Evolutionary conservation across 2,329 filamentous ascomycete genomes (phyloP).

Genomic region (Penicillium aurantiogriseum): DNA sequence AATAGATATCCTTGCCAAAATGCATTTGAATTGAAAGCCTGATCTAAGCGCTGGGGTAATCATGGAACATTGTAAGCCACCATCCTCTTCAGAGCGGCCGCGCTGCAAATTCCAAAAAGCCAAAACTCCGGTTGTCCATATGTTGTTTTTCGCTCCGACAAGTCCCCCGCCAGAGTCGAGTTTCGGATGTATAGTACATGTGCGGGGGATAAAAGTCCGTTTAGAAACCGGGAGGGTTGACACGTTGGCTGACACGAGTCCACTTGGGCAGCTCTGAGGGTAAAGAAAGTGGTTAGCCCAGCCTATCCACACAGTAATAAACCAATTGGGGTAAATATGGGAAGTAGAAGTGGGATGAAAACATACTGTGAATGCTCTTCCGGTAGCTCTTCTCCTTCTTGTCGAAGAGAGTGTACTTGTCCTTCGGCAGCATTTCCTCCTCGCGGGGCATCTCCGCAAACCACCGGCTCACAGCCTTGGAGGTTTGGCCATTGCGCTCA

Average conservation of each 20-base stretch:
- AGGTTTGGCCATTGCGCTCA: conserved; percentile 64
- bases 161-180: conserved; percentile 9
- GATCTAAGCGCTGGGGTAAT: conserved; percentile 24
- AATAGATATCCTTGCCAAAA: conserved; percentile 4
- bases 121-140: conserved; percentile 35
- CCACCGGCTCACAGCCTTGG: conserved; percentile 82
- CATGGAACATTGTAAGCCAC: conserved; percentile 27
- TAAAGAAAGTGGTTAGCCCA: conserved; percentile 4
- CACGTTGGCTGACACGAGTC: conserved; percentile 89
- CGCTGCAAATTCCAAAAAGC: conserved; percentile 30
- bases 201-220: conserved; percentile 7
- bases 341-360: not conserved
- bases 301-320: not conserved
- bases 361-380: conserved; percentile 96
- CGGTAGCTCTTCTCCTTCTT: conserved; percentile 92
- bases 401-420: conserved; percentile 98
- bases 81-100: conserved; percentile 12
- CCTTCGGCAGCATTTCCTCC: conserved; percentile 88
- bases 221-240: conserved; percentile 94
- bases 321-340: not conserved
- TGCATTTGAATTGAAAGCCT: conserved; percentile 19
- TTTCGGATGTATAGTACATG: conserved; percentile 34
- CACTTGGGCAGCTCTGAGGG: conserved; percentile 76
- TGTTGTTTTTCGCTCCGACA: conserved; percentile 22
- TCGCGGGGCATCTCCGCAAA: conserved; percentile 95